These are phyloP conservation scores for Nidularia sp. DNA, from an alignment of 768 basidiomycete genomes.

Conservation along the genomic window DNA sequence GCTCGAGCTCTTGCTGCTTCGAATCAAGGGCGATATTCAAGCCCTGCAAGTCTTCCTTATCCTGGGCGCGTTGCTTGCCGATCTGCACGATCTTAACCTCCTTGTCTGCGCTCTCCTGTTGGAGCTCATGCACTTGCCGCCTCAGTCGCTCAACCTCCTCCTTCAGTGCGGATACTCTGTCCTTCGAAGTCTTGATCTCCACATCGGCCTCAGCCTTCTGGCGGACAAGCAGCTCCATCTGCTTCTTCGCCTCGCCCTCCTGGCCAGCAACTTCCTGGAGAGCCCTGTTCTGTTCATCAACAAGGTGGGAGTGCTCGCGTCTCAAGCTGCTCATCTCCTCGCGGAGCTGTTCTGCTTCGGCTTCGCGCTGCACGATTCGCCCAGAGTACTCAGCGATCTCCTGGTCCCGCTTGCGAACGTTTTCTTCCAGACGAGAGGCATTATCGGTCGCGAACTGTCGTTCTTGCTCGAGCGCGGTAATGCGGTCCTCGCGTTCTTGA, in stretches of 20 bases:
- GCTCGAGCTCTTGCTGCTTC: constrained; percentile 90
- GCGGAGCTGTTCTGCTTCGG: constrained; percentile 48
- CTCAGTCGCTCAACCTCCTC: constrained; percentile 59
- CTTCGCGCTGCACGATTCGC: constrained; percentile 43
- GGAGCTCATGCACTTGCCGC: constrained; percentile 62
- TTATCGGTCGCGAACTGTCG: constrained; percentile 51
- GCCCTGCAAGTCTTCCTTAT: constrained; percentile 77
- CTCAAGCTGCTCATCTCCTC: constrained; percentile 51
- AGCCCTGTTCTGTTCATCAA: constrained; percentile 43
- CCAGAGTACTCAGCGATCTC: constrained; percentile 47
- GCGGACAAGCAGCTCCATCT: constrained; percentile 45
- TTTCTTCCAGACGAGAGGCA: constrained; percentile 51
- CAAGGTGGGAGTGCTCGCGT: constrained; percentile 47
- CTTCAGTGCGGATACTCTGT: constrained; percentile 44
- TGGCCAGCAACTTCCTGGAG: constrained; percentile 43
- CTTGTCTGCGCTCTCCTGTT: constrained; percentile 80
- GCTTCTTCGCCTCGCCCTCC: constrained; percentile 39
- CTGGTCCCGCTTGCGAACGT: constrained; percentile 50
- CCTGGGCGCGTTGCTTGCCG: constrained; percentile 58
- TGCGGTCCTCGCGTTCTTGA: constrained; percentile 50
- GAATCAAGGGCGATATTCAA: constrained; percentile 90
- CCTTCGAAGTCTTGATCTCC: constrained; percentile 41
- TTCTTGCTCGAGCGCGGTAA: constrained; percentile 51
- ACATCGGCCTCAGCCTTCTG: constrained; percentile 56
- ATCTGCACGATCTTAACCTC: constrained; percentile 77